Conservation (phyloP, 257 asterid species). For the Solanum dulcamara region DNA sequence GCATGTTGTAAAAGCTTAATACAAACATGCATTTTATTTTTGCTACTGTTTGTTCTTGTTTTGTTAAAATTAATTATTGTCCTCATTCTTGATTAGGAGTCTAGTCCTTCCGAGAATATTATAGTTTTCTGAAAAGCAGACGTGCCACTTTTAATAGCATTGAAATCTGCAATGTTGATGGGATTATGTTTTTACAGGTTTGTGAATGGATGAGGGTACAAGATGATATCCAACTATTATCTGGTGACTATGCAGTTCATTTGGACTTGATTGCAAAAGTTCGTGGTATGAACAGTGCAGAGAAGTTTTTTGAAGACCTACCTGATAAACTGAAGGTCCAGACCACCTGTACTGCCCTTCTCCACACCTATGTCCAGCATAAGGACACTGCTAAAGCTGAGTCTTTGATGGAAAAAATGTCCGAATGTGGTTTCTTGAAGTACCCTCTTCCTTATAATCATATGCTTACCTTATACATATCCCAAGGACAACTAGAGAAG, state of each 20-base stretch:
- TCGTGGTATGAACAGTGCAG: conserved; percentile 78
- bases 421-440: conserved; percentile 61
- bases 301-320: conserved; percentile 74
- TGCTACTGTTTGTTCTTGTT: not conserved
- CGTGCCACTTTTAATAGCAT: not conserved
- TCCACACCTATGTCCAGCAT: conserved; percentile 70
- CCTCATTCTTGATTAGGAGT: not conserved
- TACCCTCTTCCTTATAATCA: conserved; percentile 82
- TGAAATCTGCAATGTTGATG: not conserved
- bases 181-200: conserved; percentile 30
- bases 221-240: conserved; percentile 59
- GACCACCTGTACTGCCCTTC: conserved; percentile 73
- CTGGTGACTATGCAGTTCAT: conserved; percentile 93
- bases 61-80: not conserved
- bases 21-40: not conserved
- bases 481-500: conserved; percentile 55
- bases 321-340: conserved; percentile 68
- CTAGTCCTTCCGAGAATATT: not conserved
- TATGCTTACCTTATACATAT: conserved; percentile 65
- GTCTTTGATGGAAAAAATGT: conserved; percentile 72
- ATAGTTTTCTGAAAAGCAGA: not conserved
- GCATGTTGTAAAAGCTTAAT: not conserved
- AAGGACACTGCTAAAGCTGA: conserved; percentile 56
- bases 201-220: conserved; percentile 92
- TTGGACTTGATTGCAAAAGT: conserved; percentile 82